These are phyloP conservation scores for Marvania coccoides DNA, from an alignment of 139 green algal genomes.

Conservation along the genomic window DNA sequence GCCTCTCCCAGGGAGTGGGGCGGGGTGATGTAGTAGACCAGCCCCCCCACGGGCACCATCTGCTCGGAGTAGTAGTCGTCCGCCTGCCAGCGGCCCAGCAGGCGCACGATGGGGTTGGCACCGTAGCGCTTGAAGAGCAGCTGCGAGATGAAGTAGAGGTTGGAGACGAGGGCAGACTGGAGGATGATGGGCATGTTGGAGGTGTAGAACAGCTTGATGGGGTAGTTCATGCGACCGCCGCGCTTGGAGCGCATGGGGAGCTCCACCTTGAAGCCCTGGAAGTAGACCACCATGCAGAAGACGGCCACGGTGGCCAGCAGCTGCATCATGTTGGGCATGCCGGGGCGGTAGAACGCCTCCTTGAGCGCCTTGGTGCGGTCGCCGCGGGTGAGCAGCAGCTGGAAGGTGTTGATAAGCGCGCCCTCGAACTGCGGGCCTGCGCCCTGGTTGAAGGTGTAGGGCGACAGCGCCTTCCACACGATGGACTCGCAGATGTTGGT, in stretches of 20 bases:
- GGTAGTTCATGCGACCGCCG: slow-evolving; percentile 79
- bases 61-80: slow-evolving; percentile 67
- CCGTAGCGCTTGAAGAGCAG: slow-evolving; percentile 95
- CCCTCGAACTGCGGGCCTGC: slow-evolving; percentile 96
- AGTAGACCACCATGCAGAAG: slow-evolving; percentile 98
- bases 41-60: slow-evolving; percentile 84
- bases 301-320: slow-evolving; percentile 92
- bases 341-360: slow-evolving; percentile 96
- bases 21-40: slow-evolving; percentile 98
- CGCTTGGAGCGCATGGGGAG: slow-evolving; percentile 94
- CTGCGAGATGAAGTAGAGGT: slow-evolving; percentile 99
- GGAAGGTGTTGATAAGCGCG: slow-evolving; percentile 94
- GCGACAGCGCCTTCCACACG: slow-evolving; percentile 92
- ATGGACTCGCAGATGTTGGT: slow-evolving; percentile 99
- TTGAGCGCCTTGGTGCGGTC: slow-evolving; percentile 79
- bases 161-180: slow-evolving; percentile 96
- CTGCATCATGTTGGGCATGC: slow-evolving; percentile 97
- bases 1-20: slow-evolving; percentile 76
- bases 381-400: slow-evolving; percentile 86
- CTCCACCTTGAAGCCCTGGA: slow-evolving; percentile 98
- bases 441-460: slow-evolving; percentile 50
- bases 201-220: slow-evolving; percentile 99
- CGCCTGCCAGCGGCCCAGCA: slow-evolving; percentile 75
- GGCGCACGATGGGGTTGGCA: slow-evolving; percentile 85
- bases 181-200: slow-evolving; percentile 99